Evolutionary conservation across 1,139 yeast genomes (phyloP).

Genomic region (Candida anutae): DNA sequence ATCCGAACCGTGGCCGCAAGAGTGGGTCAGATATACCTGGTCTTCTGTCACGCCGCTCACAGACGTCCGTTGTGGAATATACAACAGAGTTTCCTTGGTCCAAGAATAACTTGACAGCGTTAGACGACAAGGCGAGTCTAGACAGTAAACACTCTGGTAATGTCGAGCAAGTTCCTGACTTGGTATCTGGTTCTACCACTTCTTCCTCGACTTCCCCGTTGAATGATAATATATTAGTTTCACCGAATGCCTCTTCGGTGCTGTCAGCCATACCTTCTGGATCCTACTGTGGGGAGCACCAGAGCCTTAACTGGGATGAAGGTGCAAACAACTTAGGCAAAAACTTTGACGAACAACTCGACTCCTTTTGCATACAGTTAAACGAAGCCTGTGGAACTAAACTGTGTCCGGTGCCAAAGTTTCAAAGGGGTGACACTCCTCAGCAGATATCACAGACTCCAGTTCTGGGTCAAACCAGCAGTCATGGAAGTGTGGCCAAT

Average conservation of each 20-base stretch:
- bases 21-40: constrained; percentile 4
- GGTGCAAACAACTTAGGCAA: neutral
- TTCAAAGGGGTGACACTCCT: constrained; percentile 13
- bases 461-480: neutral
- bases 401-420: constrained; percentile 59
- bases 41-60: constrained; percentile 11
- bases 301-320: constrained; percentile 4
- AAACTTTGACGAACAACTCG: constrained; percentile 36
- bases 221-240: constrained; percentile 30
- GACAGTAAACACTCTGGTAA: constrained; percentile 2
- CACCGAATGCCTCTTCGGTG: constrained; percentile 29
- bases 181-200: constrained; percentile 20
- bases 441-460: neutral
- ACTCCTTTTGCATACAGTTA: constrained; percentile 68
- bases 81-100: constrained; percentile 32
- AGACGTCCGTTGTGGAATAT: constrained; percentile 6
- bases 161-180: constrained; percentile 24
- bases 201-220: constrained; percentile 34
- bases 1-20: constrained; percentile 14
- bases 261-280: constrained; percentile 6
- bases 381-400: constrained; percentile 82
- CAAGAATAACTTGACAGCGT: constrained; percentile 13
- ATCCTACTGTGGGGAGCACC: too few species aligned
- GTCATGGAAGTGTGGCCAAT: neutral
- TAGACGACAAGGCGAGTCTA: constrained; percentile 3